A percentile compares a stretch with the other conserved stretches of the same genome.
Evolutionary conservation across 1,284 basidiomycete species (phyloP).

Genomic region (Heterobasidion occidentale): DNA sequence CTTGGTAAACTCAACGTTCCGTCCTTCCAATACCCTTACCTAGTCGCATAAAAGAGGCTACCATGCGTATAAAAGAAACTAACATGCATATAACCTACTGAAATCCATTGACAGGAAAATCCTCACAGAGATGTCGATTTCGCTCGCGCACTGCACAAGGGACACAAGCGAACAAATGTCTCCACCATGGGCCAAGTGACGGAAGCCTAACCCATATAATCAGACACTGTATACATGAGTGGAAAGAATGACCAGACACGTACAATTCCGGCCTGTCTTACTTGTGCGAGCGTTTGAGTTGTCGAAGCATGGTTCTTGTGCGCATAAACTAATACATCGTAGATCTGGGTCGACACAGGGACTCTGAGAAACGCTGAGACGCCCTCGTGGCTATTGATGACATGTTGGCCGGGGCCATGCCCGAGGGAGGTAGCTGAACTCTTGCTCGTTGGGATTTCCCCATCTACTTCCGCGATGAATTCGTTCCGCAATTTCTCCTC

Average conservation of each 20-base stretch:
- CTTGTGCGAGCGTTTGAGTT: constrained; percentile 45
- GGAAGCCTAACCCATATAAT: constrained; percentile 32
- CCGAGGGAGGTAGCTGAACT: constrained; percentile 11
- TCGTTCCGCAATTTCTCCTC: constrained; percentile 38
- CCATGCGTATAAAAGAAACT: not conserved
- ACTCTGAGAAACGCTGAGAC: constrained; percentile 48
- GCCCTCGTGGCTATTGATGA: constrained; percentile 24
- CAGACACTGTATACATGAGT: not conserved
- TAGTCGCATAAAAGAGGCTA: not conserved
- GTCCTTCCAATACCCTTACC: not conserved
- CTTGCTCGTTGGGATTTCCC: constrained; percentile 12
- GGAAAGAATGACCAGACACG: constrained; percentile 18
- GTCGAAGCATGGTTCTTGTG: constrained; percentile 51
- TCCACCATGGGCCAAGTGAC: constrained; percentile 73
- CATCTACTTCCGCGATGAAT: constrained; percentile 35
- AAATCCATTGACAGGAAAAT: not conserved
- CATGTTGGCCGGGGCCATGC: constrained; percentile 9
- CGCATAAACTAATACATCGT: constrained; percentile 58
- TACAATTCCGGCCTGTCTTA: constrained; percentile 51
- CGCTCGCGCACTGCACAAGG: constrained; percentile 33
- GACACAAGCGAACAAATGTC: constrained; percentile 55
- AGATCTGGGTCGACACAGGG: constrained; percentile 59
- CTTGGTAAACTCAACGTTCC: not conserved
- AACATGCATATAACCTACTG: too few relatives aligned
- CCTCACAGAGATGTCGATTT: not conserved